Base-by-base conservation (phyloP, 192 early-diverging fungal genomes). In the Entophlyctis luteolus region DNA sequence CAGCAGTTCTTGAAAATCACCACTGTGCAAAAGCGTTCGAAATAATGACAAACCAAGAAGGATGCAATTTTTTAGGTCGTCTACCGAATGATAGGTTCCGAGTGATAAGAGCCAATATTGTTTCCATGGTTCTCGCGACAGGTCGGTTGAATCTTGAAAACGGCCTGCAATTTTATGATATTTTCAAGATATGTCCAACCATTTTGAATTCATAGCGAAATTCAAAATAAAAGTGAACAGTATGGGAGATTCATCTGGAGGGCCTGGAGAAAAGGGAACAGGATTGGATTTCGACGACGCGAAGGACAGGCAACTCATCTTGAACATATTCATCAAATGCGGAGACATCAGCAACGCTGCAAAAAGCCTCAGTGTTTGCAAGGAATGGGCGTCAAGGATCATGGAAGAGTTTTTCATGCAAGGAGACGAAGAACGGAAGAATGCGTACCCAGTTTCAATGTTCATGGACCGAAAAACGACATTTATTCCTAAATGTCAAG, bases 401-500 rank as follows among this genome's bases (percentile, higher is more conserved):
- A 86, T 86, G 80, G 77, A 82, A 23, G 84, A 86, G 63, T 86
- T 86, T 66, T 84, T 77, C 71, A 35, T 37, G 49, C 82, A 84
- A 59, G 83, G 81, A 12, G 81, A 83, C 55, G 70, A 78, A 60
- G 83, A 85, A 56, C 71, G 71, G 48, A 8, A 59, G 37, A 33
- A 57, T 28, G 74, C 78, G 20, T 32, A 81, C 12, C 75, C 80
- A 5, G 72, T 69, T n/a, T 25, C 33, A 32, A 70, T 70, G 59
- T 56, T 55, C 31, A 86, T 65, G 74, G 77, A 59, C 78, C 82
- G 62, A 37, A 68, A 22, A 66, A 75, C 67, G n/a, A 80, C 80
- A 22, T 70, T 72, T 25, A 72, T 82, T 18, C 70, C 71, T 2
- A 86, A 84, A 54, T 84, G 84, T 58, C 84, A 85, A 62, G 69